A percentile compares a stretch with the other conserved stretches of the same genome.
Evolutionary conservation across 805 yeast species (phyloP).

Genomic region (Barnettozyma siamensis): DNA sequence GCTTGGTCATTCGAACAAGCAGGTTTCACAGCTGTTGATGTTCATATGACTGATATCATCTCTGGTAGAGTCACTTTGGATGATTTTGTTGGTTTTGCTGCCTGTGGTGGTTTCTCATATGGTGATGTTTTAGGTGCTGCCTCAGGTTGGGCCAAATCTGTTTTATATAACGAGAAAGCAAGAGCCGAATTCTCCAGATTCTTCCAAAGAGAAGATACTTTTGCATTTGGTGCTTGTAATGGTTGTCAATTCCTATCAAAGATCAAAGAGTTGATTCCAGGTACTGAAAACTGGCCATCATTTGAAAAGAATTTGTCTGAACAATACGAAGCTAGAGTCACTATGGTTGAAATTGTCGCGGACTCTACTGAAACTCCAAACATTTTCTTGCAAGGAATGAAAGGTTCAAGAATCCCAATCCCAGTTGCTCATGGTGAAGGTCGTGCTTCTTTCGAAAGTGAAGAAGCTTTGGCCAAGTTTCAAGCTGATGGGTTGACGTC

Average conservation of each 20-base stretch:
- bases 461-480: constrained; percentile 43
- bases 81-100: constrained; percentile 89
- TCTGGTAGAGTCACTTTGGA: constrained; percentile 65
- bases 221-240: constrained; percentile 97
- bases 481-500: constrained; percentile 50
- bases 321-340: constrained; percentile 94
- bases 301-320: constrained; percentile 89
- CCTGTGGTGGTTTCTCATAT: constrained; percentile 98
- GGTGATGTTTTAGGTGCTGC: constrained; percentile 99
- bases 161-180: constrained; percentile 72
- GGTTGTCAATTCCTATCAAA: constrained; percentile 96
- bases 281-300: constrained; percentile 92
- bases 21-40: constrained; percentile 91
- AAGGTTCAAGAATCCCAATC: constrained; percentile 90
- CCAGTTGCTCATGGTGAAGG: constrained; percentile 99
- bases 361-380: constrained; percentile 36
- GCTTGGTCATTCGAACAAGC: constrained; percentile 95
- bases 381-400: constrained; percentile 84
- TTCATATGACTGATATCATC: constrained; percentile 91
- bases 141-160: constrained; percentile 98
- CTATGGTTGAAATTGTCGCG: constrained; percentile 75
- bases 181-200: constrained; percentile 72
- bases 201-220: constrained; percentile 86
- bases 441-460: constrained; percentile 62
- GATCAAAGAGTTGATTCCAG: constrained; percentile 83